phyloP scores from a whole-genome alignment of 2,329 filamentous ascomycete species.

The Zelopaecilomyces penicillatus region DNA sequence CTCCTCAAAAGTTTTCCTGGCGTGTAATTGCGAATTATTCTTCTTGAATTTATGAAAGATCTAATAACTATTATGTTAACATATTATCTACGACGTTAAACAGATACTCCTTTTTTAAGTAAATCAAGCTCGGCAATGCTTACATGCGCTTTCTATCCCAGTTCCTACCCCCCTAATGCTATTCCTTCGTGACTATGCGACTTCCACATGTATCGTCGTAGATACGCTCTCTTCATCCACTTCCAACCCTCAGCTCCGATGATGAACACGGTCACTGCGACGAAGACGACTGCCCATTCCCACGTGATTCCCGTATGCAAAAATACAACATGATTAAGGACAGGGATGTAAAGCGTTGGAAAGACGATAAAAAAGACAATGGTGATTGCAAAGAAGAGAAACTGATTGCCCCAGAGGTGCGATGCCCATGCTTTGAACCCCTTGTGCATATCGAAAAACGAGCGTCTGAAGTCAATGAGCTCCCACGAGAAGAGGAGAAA shows the following conservation, averaged over 20 bases:
- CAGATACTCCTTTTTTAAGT: no score
- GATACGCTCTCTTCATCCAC: slow-evolving; percentile 52
- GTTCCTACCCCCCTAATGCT: no score
- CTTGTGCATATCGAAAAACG: slow-evolving; percentile 49
- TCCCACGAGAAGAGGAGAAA: slow-evolving; percentile 64
- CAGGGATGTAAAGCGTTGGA: slow-evolving; percentile 59
- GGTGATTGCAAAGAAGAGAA: slow-evolving; percentile 41
- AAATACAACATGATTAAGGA: slow-evolving; percentile 57
- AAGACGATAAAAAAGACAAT: slow-evolving; percentile 49
- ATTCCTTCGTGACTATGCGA: neutral
- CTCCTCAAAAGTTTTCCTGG: neutral
- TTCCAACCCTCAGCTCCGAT: slow-evolving; percentile 58
- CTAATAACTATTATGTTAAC: no score
- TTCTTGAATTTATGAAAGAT: no score
- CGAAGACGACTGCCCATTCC: slow-evolving; percentile 63
- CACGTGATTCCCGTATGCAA: slow-evolving; percentile 56
- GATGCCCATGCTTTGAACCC: slow-evolving; percentile 42
- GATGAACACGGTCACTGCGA: slow-evolving; percentile 54
- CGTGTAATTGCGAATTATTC: no score
- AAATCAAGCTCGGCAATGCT: no score
- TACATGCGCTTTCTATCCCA: no score
- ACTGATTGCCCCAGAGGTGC: slow-evolving; percentile 47
- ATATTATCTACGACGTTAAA: no score
- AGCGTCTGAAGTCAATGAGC: slow-evolving; percentile 55
- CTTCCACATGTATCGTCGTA: slow-evolving; percentile 23